Conservation (phyloP, 805 yeast species). For the Monosporozyma aerobia region DNA sequence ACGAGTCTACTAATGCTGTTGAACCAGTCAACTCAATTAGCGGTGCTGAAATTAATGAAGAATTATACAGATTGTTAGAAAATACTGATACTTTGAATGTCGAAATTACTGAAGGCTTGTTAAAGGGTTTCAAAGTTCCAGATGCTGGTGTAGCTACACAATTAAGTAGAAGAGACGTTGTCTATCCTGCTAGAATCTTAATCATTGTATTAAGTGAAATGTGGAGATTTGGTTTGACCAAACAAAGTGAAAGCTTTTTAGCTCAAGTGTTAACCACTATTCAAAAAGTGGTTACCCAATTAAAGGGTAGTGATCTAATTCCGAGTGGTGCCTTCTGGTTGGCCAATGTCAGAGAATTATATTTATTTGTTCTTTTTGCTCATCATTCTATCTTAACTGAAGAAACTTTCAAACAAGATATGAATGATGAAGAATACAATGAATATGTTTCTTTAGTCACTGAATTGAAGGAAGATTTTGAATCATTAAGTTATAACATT, state of each 20-base stretch:
- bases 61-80: slow-evolving; percentile 58
- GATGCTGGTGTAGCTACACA: slow-evolving; percentile 77
- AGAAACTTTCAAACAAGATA: slow-evolving; percentile 66
- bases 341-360: slow-evolving; percentile 89
- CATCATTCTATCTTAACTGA: slow-evolving; percentile 84
- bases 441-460: slow-evolving; percentile 84
- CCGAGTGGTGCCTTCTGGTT: slow-evolving; percentile 96
- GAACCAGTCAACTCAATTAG: slow-evolving; percentile 35
- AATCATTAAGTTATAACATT: slow-evolving; percentile 83
- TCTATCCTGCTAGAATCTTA: slow-evolving; percentile 92
- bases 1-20: slow-evolving; percentile 10
- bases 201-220: slow-evolving; percentile 88
- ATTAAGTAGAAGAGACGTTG: slow-evolving; percentile 77
- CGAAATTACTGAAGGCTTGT: slow-evolving; percentile 78
- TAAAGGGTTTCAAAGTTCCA: slow-evolving; percentile 80
- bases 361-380: slow-evolving; percentile 90
- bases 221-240: slow-evolving; percentile 95
- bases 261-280: slow-evolving; percentile 84
- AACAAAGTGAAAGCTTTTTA: slow-evolving; percentile 81
- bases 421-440: slow-evolving; percentile 83
- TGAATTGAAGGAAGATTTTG: slow-evolving; percentile 89
- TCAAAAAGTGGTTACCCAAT: slow-evolving; percentile 70
- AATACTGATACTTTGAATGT: slow-evolving; percentile 65
- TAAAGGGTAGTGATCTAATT: slow-evolving; percentile 79
- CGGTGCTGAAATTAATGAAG: slow-evolving; percentile 67